Conservation (phyloP, 2,329 filamentous ascomycete genomes). For the Scedosporium boydii region DNA sequence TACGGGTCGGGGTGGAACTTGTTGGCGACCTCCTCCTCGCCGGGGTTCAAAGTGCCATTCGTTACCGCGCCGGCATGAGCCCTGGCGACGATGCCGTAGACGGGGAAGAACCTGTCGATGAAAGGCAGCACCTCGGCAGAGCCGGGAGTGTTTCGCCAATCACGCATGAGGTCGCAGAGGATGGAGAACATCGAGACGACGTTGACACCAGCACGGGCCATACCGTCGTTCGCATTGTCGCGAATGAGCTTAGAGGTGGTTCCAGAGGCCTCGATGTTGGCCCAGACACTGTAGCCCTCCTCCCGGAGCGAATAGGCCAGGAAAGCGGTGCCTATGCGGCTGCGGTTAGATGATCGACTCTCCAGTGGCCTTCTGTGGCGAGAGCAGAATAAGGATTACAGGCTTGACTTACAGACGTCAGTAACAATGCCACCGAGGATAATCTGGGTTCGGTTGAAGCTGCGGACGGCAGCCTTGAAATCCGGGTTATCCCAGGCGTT, state of each 20-base stretch:
- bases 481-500: conserved; percentile 68
- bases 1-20: too few species aligned
- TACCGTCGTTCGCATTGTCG: conserved; percentile 55
- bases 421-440: conserved; percentile 65
- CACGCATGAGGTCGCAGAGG: conserved; percentile 59
- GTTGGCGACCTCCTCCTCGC: conserved; percentile 29
- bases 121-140: conserved; percentile 49
- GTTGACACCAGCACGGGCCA: conserved; percentile 58
- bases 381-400: conserved; percentile 47
- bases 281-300: conserved; percentile 64
- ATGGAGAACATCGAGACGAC: conserved; percentile 54
- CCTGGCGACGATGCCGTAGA: conserved; percentile 54
- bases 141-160: conserved; percentile 51
- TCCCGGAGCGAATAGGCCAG: conserved; percentile 60
- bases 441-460: conserved; percentile 57
- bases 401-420: conserved; percentile 64
- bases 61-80: conserved; percentile 49
- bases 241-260: conserved; percentile 53
- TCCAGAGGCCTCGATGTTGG: conserved; percentile 61
- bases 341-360: neutral
- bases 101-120: conserved; percentile 55
- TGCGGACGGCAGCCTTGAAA: conserved; percentile 55
- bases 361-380: conserved; percentile 30
- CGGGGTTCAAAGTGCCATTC: conserved; percentile 48
- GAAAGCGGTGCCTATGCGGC: conserved; percentile 33